Evolutionary conservation across 1,284 basidiomycete species (phyloP), one percentile per base, ranked within the genome.

Genomic region (Malassezia sp.): DNA sequence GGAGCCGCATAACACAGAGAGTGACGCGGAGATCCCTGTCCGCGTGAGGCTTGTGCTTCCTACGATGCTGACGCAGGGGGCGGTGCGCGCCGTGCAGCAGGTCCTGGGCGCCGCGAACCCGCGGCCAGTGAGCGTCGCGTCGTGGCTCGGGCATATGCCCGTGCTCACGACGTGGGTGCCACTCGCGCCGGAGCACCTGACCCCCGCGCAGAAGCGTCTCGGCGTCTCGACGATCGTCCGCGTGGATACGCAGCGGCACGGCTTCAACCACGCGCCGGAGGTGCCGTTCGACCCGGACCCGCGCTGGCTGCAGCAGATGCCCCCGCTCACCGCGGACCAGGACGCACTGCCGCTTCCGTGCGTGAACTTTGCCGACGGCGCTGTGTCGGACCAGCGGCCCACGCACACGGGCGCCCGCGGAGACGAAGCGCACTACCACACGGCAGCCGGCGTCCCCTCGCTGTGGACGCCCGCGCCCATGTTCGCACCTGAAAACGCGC

Each of bases 161-260:
- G 29, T 41, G 12, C 9, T 41, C 11, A 12, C 39, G 4, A 41
- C 39, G 15, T 41, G 39, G 39, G 28, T 41, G 10, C 30, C 24
- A 3, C 18, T 41, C 2, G 22, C 29, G 3, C n/a, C 21, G 15
- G 20, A 31, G 6, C n/a, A n/a, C 15, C 10, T 11, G 5, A 30
- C 6, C 21, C 6, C 23, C 2, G 15, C 32, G 9, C 32, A 26
- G 11, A 11, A 20, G n/a, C n/a, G 20, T 4, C 18, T 43, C 3
- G 29, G 45, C 10, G 39, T 28, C 18, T 20, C 17, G 9, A 27
- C 44, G 17, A 12, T 48, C 27, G 29, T 33, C 9, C 30, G 31
- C 2, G 20, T 33, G 11, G 32, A 48, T 5, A 11, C 12, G 1
- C 15, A 43, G 14, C 32, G 14, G 18, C 8, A 41, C 12, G 37